Evolutionary conservation across 306 rosid genomes (phyloP).

Genomic region (Astragalus membranaceus): DNA sequence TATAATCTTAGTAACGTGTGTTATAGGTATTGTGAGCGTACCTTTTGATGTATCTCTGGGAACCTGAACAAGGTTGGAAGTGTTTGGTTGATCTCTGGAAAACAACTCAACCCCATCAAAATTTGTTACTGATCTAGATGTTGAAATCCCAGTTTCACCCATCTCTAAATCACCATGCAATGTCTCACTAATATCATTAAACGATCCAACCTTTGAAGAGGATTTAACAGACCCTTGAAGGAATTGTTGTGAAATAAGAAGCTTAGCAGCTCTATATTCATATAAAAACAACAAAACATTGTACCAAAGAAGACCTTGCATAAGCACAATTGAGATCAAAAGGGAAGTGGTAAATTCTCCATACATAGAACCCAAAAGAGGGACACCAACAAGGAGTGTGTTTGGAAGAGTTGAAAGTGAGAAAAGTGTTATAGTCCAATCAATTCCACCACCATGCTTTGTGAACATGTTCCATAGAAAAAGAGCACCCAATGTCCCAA

Average conservation of each 20-base stretch:
- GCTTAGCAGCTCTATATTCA: slow-evolving; percentile 73
- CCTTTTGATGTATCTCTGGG: slow-evolving; percentile 34
- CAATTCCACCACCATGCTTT: slow-evolving; percentile 33
- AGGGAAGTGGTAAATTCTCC: slow-evolving; percentile 54
- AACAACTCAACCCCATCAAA: background rate
- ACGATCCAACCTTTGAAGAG: slow-evolving; percentile 58
- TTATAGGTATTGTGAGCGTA: too few species aligned
- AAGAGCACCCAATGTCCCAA: background rate
- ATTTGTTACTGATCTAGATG: too few species aligned
- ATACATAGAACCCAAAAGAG: slow-evolving; percentile 71
- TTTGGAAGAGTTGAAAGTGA: slow-evolving; percentile 74
- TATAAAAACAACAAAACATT: slow-evolving; percentile 60
- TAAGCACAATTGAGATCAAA: slow-evolving; percentile 68
- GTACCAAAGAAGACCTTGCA: slow-evolving; percentile 66
- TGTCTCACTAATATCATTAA: slow-evolving; percentile 50
- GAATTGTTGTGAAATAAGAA: slow-evolving; percentile 53
- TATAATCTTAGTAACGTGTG: too few species aligned
- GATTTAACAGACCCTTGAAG: slow-evolving; percentile 49
- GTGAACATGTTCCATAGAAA: slow-evolving; percentile 22
- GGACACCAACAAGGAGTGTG: slow-evolving; percentile 78
- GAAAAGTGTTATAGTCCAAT: slow-evolving; percentile 68
- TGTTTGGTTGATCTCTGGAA: background rate
- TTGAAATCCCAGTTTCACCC: slow-evolving; percentile 37
- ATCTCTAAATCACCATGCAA: slow-evolving; percentile 60
- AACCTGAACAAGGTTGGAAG: slow-evolving; percentile 31